Percentiles rank a stretch among this genome's conserved stretches.
Evolutionary conservation across 1,284 basidiomycete species (phyloP).

Genomic region (Sanghuangporus sanghuang): DNA sequence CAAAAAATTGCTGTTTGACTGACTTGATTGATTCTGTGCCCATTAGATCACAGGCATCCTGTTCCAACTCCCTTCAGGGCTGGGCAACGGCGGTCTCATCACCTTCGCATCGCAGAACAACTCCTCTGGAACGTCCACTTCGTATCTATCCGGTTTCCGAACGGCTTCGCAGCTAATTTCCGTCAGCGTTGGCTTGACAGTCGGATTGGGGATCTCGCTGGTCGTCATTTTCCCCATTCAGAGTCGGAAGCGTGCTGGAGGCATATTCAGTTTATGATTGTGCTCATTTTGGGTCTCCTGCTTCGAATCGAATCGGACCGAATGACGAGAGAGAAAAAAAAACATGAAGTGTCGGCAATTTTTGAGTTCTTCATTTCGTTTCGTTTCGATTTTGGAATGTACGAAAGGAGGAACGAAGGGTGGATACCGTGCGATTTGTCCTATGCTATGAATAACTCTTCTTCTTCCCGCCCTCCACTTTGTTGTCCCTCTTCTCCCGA

Average conservation of each 20-base stretch:
- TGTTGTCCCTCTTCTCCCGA: background rate
- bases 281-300: background rate
- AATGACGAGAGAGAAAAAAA: background rate
- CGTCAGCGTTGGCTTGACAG: slow-evolving; percentile 61
- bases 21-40: background rate
- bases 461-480: background rate
- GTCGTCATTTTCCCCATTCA: slow-evolving; percentile 56
- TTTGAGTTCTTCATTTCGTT: background rate
- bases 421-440: background rate
- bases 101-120: slow-evolving; percentile 60
- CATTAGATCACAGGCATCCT: slow-evolving; percentile 72
- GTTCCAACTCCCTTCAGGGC: slow-evolving; percentile 83
- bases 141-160: slow-evolving; percentile 64
- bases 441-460: background rate
- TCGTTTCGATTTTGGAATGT: background rate
- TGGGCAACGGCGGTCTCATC: slow-evolving; percentile 82
- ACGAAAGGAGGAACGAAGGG: background rate
- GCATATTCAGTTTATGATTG: slow-evolving; percentile 48
- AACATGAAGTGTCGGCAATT: background rate
- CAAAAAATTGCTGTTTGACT: background rate
- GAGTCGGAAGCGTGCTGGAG: slow-evolving; percentile 49
- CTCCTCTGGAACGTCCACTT: slow-evolving; percentile 34
- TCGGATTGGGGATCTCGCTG: slow-evolving; percentile 64
- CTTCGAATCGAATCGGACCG: background rate
- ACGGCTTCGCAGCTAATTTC: slow-evolving; percentile 61